These are phyloP conservation scores for Suillus fuscotomentosus DNA, from an alignment of 768 basidiomycete species.

Conservation along the genomic window DNA sequence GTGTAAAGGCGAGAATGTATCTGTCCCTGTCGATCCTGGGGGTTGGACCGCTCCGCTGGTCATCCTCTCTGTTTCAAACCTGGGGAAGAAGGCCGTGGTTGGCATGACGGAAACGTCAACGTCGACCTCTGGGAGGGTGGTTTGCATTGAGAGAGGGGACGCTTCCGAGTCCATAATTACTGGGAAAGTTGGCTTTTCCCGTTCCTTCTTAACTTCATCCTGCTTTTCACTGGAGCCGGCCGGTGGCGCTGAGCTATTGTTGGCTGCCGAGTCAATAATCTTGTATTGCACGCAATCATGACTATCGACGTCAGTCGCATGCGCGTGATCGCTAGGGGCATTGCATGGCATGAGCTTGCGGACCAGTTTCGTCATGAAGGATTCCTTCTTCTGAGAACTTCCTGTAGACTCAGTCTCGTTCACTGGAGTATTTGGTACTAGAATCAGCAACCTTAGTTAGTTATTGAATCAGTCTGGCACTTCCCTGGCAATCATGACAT, in stretches of 20 bases:
- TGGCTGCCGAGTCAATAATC: neutral
- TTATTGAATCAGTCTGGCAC: too few species aligned
- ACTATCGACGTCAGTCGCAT: conserved; percentile 28
- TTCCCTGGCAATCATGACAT: too few species aligned
- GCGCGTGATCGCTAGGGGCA: conserved; percentile 37
- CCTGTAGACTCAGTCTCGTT: conserved; percentile 24
- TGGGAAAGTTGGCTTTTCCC: conserved; percentile 24
- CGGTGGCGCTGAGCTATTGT: conserved; percentile 13
- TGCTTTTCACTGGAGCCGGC: conserved; percentile 9
- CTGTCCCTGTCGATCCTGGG: conserved; percentile 65
- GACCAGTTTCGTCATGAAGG: conserved; percentile 51
- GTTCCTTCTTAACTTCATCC: conserved; percentile 26
- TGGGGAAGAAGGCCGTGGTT: conserved; percentile 42
- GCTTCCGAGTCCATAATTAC: neutral
- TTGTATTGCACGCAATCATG: neutral
- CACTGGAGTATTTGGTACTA: conserved; percentile 22
- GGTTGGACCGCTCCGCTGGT: conserved; percentile 88
- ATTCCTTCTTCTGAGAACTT: conserved; percentile 28
- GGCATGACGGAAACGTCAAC: conserved; percentile 40
- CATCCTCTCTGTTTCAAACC: conserved; percentile 75
- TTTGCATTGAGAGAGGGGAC: conserved; percentile 9
- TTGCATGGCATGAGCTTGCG: conserved; percentile 57
- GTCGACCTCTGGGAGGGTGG: conserved; percentile 17
- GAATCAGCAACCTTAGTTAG: neutral
- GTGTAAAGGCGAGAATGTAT: conserved; percentile 7